Evolutionary conservation across 352 stramenopile genomes (phyloP), one percentile per base, ranked within the genome.

Genomic region (Hyaloperonospora brassicae): DNA sequence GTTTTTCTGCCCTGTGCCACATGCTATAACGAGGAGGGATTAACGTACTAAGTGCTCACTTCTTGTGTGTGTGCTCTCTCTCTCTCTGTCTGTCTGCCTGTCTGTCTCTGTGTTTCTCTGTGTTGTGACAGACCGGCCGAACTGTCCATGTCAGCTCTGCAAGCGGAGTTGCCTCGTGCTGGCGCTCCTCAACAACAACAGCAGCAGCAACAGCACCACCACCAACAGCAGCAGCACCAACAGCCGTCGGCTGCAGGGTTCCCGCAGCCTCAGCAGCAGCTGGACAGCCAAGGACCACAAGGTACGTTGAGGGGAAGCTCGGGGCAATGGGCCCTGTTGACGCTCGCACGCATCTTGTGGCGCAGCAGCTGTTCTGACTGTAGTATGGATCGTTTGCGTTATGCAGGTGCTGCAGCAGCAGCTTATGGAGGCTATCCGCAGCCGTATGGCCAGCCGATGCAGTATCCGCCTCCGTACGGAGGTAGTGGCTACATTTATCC

Each of bases 401-500:
- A 10, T 38, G 44, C 42, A 67, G 61, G 57, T n/a, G n/a, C n/a
- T 31, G 65, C 59, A 22, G 65, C 61, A 17, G 57, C 65, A 47
- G 73, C 76, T 4, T 93, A 93, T 52, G 78, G 70, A 49, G 73
- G 62, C 8, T 93, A 90, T 57, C 68, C 80, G 30, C 83, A 90
- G 59, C 62, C 68, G 38, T 93, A 90, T 62, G 77, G 72, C 22
- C 78, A 89, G 63, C 79, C 80, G 2, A 84, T 93, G 67, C 67
- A 68, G 50, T 93, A 93, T 54, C 72, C 79, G 21, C 66, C 78
- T 14, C 72, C 83, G 48, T 93, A 93, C 52, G 70, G 68, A 23
- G 70, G 72, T 22, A 79, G 73, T 24, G 71, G 73, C 24, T 93
- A 91, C 72, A 93, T 93, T 76, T 93, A 93, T 46, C 81, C 83